phyloP scores from a whole-genome alignment of 129 eudicot genomes.

The Centrapalus pauciflorus region DNA sequence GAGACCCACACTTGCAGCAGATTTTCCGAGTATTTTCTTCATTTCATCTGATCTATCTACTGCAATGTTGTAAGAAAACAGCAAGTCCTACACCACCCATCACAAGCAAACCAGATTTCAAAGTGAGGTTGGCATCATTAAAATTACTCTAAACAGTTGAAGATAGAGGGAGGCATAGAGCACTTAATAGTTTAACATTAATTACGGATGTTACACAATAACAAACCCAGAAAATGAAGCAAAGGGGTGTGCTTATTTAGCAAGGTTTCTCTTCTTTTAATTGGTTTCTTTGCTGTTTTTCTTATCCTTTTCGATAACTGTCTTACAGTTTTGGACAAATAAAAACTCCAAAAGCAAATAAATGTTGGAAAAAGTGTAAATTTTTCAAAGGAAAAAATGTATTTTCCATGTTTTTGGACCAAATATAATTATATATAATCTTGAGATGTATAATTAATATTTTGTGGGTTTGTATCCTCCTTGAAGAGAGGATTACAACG shows the following conservation, averaged over 20 bases:
- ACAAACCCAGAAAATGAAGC: not conserved
- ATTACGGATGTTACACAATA: not conserved
- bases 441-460: too few relatives aligned
- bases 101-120: conserved; percentile 17
- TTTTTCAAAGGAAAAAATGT: too few relatives aligned
- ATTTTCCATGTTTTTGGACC: too few relatives aligned
- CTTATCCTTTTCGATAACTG: too few relatives aligned
- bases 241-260: not conserved
- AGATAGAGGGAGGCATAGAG: too few relatives aligned
- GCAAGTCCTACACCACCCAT: conserved; percentile 58
- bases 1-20: conserved; percentile 96
- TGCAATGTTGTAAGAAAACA: conserved; percentile 92
- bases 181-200: not conserved
- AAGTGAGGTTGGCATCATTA: not conserved
- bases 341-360: too few relatives aligned
- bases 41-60: conserved; percentile 90
- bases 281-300: not conserved
- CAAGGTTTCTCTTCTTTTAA: not conserved
- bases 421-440: too few relatives aligned
- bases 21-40: conserved; percentile 74
- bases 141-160: not conserved
- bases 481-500: too few relatives aligned
- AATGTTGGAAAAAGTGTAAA: too few relatives aligned
- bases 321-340: too few relatives aligned
- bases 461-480: too few relatives aligned